phyloP scores from a whole-genome alignment of 495 filamentous ascomycete species.

The Penicillium robsamsonii region DNA sequence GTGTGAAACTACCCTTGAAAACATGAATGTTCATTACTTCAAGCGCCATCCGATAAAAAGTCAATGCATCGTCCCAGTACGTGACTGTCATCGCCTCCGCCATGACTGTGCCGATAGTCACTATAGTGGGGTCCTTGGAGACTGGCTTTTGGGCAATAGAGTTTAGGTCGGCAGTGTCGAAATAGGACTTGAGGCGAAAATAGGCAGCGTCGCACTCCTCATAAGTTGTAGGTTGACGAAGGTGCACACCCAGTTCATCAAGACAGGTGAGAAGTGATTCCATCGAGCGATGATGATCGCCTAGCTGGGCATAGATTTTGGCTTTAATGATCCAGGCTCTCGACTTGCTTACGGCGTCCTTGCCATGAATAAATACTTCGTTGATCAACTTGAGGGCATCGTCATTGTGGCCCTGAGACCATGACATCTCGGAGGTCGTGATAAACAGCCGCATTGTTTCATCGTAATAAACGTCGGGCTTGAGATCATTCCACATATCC shows the following conservation, averaged over 20 bases:
- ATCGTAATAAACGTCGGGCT: conserved; percentile 75
- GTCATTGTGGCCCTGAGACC: conserved; percentile 66
- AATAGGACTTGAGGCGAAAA: conserved; percentile 52
- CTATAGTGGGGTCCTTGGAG: conserved; percentile 52
- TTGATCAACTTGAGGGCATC: conserved; percentile 63
- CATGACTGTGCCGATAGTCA: conserved; percentile 70
- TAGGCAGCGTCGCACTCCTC: conserved; percentile 76
- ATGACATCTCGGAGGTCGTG: conserved; percentile 75
- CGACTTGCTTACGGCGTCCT: conserved; percentile 68
- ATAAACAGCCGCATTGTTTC: conserved; percentile 75
- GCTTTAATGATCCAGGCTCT: conserved; percentile 76
- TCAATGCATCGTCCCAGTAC: conserved; percentile 74
- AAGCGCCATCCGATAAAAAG: conserved; percentile 74
- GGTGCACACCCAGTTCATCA: conserved; percentile 59
- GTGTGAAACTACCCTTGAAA: conserved; percentile 61
- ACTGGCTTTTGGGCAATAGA: conserved; percentile 51
- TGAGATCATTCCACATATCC: conserved; percentile 69
- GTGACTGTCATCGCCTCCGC: conserved; percentile 75
- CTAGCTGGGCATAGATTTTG: conserved; percentile 68
- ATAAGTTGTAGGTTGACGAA: conserved; percentile 63
- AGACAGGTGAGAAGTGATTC: conserved; percentile 64
- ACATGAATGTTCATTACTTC: conserved; percentile 70
- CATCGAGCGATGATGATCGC: conserved; percentile 68
- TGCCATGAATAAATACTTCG: conserved; percentile 62
- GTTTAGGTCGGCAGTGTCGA: conserved; percentile 59